Evolutionary conservation across 1,284 basidiomycete genomes (phyloP).

Genomic region (Cutaneotrichosporon sp.): DNA sequence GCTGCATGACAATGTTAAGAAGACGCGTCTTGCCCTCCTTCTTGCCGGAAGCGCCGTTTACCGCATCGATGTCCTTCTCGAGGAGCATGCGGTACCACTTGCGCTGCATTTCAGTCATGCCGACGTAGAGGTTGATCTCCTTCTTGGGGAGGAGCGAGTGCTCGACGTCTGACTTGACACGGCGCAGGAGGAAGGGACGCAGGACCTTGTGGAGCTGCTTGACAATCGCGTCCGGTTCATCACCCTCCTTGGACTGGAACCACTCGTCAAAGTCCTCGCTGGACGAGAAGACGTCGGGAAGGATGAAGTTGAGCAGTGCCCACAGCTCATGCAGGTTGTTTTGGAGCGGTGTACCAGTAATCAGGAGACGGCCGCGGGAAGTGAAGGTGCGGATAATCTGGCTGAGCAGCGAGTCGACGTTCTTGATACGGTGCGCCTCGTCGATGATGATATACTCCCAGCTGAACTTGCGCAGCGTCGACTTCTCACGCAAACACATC

Average conservation of each 20-base stretch:
- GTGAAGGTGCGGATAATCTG: conserved; percentile 93
- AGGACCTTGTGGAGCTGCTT: conserved; percentile 97
- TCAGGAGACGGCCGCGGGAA: conserved; percentile 83
- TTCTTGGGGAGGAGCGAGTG: conserved; percentile 96
- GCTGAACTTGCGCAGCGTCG: conserved; percentile 85
- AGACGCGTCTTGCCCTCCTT: conserved; percentile 97
- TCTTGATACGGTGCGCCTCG: conserved; percentile 99
- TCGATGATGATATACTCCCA: conserved; percentile 99
- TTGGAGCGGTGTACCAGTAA: conserved; percentile 96
- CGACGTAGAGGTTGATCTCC: conserved; percentile 98
- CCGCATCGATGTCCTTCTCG: conserved; percentile 98
- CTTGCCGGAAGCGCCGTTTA: conserved; percentile 93
- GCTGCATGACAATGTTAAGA: conserved; percentile 99
- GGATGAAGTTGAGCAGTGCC: conserved; percentile 91
- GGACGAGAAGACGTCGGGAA: conserved; percentile 60
- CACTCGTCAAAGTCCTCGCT: conserved; percentile 76
- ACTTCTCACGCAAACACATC: conserved; percentile 93
- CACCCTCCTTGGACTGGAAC: conserved; percentile 71
- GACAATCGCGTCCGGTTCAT: conserved; percentile 81
- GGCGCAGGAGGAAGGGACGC: conserved; percentile 86
- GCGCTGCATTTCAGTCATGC: conserved; percentile 95
- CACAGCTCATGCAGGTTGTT: conserved; percentile 98
- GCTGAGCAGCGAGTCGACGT: conserved; percentile 92
- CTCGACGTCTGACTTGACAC: conserved; percentile 97
- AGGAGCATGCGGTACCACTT: conserved; percentile 96